A percentile compares a stretch with the other conserved stretches of the same genome.
Evolutionary conservation across 129 eudicot species (phyloP).

Genomic region (Escallonia herrerae): DNA sequence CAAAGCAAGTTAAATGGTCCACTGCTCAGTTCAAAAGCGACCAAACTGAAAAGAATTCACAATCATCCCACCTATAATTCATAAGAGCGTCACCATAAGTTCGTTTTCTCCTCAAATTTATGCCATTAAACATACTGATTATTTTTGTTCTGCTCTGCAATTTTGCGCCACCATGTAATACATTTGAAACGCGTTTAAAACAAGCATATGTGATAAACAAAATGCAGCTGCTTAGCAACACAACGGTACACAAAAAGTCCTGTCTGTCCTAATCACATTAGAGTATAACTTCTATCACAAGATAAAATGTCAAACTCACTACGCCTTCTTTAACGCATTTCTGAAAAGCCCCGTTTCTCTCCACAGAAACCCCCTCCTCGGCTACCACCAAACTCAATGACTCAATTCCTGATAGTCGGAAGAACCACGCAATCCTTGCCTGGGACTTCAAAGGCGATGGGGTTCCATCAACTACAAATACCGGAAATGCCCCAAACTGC

Average conservation of each 20-base stretch:
- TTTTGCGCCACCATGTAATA: background rate
- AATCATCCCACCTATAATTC: no score
- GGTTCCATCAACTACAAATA: constrained; percentile 75
- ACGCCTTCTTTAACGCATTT: constrained; percentile 73
- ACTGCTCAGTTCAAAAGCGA: no score
- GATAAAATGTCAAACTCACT: constrained; percentile 35
- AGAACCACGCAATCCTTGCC: constrained; percentile 65
- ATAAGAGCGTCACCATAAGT: no score
- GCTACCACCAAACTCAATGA: constrained; percentile 32
- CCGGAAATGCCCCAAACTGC: constrained; percentile 96
- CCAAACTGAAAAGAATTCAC: no score
- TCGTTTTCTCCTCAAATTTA: no score
- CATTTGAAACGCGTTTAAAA: background rate
- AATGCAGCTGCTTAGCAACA: background rate
- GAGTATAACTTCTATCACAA: background rate
- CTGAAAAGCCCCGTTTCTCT: constrained; percentile 54
- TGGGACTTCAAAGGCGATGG: constrained; percentile 90
- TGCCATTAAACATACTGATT: no score
- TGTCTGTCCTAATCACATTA: background rate
- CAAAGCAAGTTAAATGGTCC: no score
- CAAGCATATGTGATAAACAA: background rate
- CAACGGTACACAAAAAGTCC: background rate
- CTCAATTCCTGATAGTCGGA: constrained; percentile 60
- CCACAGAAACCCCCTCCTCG: constrained; percentile 51
- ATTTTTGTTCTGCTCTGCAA: background rate